A percentile compares a stretch with the other conserved stretches of the same genome.
Evolutionary conservation across 2,329 filamentous ascomycete species (phyloP).

Genomic region (Cladophialophora psammophila): DNA sequence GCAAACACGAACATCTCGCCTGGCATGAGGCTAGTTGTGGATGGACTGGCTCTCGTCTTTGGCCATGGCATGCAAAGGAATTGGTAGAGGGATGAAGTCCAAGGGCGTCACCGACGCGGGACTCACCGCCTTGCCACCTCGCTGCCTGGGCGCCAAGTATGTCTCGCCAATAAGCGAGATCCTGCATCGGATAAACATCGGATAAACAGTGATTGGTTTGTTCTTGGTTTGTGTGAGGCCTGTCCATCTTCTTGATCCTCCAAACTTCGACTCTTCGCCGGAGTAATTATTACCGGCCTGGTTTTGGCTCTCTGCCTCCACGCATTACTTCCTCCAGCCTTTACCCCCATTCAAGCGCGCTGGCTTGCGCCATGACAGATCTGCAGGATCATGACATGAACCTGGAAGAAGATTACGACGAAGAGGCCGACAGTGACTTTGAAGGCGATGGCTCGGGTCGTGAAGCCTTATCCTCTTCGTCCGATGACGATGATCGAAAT

Average conservation of each 20-base stretch:
- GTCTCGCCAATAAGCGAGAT: not conserved
- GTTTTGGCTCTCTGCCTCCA: not conserved
- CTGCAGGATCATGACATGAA: conserved; percentile 21
- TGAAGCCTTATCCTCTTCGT: conserved; percentile 29
- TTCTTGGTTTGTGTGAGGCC: not conserved
- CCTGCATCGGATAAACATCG: not conserved
- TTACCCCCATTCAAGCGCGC: not conserved
- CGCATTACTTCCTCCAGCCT: not conserved
- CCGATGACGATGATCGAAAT: conserved; percentile 28
- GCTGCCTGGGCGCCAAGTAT: not conserved
- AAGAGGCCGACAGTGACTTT: conserved; percentile 42
- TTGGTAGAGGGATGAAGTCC: not conserved
- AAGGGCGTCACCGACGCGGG: not conserved
- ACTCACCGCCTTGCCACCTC: too few species aligned
- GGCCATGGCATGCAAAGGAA: not conserved
- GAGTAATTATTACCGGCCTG: not conserved
- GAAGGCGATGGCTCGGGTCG: conserved; percentile 27
- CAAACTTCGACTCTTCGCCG: too few species aligned
- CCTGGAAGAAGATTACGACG: conserved; percentile 40
- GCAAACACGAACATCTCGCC: not conserved
- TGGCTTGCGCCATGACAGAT: conserved; percentile 25
- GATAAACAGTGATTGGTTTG: not conserved
- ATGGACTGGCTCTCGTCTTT: not conserved
- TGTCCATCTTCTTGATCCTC: too few species aligned
- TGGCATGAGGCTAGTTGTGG: not conserved